A percentile compares a stretch with the other conserved stretches of the same genome.
Evolutionary conservation across 768 basidiomycete genomes (phyloP).

Genomic region (Xerocomellus chrysenteron): DNA sequence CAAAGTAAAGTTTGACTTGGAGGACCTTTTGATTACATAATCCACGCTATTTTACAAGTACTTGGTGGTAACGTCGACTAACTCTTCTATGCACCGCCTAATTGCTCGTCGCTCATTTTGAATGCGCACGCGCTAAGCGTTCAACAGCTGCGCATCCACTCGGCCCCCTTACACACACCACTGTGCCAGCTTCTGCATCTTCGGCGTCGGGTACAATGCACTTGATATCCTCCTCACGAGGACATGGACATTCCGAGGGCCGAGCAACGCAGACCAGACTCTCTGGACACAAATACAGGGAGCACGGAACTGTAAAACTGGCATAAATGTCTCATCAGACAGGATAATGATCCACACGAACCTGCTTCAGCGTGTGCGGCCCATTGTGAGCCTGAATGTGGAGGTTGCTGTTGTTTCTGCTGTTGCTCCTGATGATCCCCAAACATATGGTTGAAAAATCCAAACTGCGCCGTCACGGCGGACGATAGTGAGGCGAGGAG

Average conservation of each 20-base stretch:
- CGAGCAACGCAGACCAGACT: conserved; percentile 62
- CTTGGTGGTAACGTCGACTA: background rate
- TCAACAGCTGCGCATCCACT: conserved; percentile 65
- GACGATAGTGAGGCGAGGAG: conserved; percentile 28
- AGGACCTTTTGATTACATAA: conserved; percentile 19
- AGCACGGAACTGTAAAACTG: conserved; percentile 59
- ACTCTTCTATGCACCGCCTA: background rate
- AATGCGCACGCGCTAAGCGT: conserved; percentile 34
- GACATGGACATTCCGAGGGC: conserved; percentile 73
- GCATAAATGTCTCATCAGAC: background rate
- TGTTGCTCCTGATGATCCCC: conserved; percentile 49
- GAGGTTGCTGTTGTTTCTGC: conserved; percentile 49
- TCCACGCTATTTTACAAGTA: background rate
- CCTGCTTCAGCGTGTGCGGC: conserved; percentile 63
- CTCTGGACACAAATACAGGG: conserved; percentile 71
- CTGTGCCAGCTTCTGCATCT: conserved; percentile 53
- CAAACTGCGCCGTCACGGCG: conserved; percentile 62
- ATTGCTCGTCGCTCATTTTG: conserved; percentile 5
- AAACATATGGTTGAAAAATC: conserved; percentile 80
- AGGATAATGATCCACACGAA: conserved; percentile 30
- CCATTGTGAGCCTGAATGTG: conserved; percentile 57
- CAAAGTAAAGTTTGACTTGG: no score
- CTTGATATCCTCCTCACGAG: conserved; percentile 71
- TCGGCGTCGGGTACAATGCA: conserved; percentile 66
- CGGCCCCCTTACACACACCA: conserved; percentile 67